These are phyloP conservation scores for Cryphonectria japonica DNA, from an alignment of 2,329 filamentous ascomycete genomes.

Conservation along the genomic window DNA sequence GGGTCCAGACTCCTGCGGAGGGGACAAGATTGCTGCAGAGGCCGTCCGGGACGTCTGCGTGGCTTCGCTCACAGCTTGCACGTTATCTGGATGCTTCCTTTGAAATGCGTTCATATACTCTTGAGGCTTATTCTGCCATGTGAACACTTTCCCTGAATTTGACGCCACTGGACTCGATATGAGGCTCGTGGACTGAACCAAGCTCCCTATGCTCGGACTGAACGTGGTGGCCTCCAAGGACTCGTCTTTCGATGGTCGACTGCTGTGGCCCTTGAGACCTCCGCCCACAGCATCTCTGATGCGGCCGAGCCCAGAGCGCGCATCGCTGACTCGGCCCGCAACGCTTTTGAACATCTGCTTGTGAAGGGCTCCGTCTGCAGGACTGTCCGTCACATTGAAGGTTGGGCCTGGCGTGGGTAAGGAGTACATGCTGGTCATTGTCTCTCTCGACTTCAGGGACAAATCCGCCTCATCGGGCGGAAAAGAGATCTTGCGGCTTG, in stretches of 20 bases:
- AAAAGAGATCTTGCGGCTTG: constrained; percentile 48
- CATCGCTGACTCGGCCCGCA: constrained; percentile 77
- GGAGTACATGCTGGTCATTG: constrained; percentile 48
- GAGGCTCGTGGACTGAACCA: constrained; percentile 42
- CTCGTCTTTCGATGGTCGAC: constrained; percentile 63
- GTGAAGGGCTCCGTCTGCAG: constrained; percentile 59
- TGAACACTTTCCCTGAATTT: constrained; percentile 53
- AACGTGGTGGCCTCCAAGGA: constrained; percentile 42
- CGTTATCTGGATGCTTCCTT: constrained; percentile 37
- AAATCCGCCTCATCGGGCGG: constrained; percentile 55
- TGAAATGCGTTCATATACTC: constrained; percentile 55
- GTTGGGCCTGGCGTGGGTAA: constrained; percentile 50
- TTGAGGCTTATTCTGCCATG: constrained; percentile 67
- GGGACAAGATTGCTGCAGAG: constrained; percentile 15
- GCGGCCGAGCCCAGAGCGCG: constrained; percentile 78
- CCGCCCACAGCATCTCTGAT: constrained; percentile 84
- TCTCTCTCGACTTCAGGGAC: constrained; percentile 50
- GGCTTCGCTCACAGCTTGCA: constrained; percentile 30
- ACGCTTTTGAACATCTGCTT: constrained; percentile 78
- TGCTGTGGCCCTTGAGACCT: constrained; percentile 55
- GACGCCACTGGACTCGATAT: constrained; percentile 47
- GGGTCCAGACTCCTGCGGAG: constrained; percentile 32
- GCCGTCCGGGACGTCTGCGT: constrained; percentile 24
- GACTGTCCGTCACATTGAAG: constrained; percentile 51
- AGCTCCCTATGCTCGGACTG: constrained; percentile 41